phyloP scores from a whole-genome alignment of 2,329 filamentous ascomycete genomes.

The Paraconiothyrium sp. region DNA sequence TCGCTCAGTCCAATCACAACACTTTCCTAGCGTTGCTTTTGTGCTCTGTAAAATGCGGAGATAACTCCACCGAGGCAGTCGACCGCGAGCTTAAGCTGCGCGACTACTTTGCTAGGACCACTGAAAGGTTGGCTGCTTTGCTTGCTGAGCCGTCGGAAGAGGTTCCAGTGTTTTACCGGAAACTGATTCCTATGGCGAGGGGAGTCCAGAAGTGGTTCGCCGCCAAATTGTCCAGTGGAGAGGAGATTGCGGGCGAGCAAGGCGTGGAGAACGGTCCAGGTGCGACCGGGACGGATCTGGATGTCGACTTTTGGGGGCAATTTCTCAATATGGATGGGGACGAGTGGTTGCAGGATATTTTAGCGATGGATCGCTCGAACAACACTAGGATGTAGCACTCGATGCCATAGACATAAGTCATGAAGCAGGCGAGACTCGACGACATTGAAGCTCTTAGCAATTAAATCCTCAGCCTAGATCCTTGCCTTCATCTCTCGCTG shows the following conservation, averaged over 20 bases:
- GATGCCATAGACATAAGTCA: not conserved
- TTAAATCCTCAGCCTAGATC: slow-evolving; percentile 13
- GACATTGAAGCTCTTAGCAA: not conserved
- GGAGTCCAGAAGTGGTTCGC: slow-evolving; percentile 19
- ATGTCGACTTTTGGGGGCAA: slow-evolving; percentile 21
- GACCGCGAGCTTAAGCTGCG: slow-evolving; percentile 17
- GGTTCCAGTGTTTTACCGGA: slow-evolving; percentile 20
- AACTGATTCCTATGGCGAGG: slow-evolving; percentile 17
- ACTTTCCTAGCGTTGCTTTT: slow-evolving; percentile 22
- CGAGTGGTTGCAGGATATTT: slow-evolving; percentile 23
- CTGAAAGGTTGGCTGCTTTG: slow-evolving; percentile 4
- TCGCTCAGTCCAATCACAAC: slow-evolving; percentile 23
- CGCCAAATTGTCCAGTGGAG: slow-evolving; percentile 3
- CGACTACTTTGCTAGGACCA: slow-evolving; percentile 14
- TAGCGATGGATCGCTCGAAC: not conserved
- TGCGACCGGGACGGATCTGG: slow-evolving; percentile 4
- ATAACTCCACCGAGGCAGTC: slow-evolving; percentile 10
- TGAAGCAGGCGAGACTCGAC: too few species aligned
- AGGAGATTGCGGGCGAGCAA: not conserved
- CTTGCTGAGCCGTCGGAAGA: not conserved
- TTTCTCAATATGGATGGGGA: slow-evolving; percentile 25
- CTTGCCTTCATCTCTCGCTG: slow-evolving; percentile 30
- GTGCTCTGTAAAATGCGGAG: slow-evolving; percentile 20
- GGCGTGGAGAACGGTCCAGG: not conserved
- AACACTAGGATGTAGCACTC: too few species aligned